phyloP scores from a whole-genome alignment of 2,329 filamentous ascomycete genomes.

The Fusarium nygamai region DNA sequence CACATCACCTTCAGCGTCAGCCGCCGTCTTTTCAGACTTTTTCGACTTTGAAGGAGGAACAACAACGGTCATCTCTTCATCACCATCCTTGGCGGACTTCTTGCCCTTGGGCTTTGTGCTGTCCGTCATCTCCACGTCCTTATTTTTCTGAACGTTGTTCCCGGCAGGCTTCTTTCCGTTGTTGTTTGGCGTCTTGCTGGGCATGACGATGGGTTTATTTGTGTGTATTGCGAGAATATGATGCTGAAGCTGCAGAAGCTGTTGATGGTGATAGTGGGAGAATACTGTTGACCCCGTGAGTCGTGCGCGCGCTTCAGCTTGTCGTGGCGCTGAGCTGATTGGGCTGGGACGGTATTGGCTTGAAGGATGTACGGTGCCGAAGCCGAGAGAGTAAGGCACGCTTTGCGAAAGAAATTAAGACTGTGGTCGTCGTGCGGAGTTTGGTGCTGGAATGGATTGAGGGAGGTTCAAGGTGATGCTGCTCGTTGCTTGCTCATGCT shows the following conservation, averaged over 20 bases:
- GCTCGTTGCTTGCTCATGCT: constrained; percentile 31
- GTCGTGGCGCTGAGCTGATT: constrained; percentile 31
- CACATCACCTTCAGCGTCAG: constrained; percentile 75
- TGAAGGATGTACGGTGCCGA: constrained; percentile 1
- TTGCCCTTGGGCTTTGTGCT: constrained; percentile 74
- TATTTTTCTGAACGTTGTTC: constrained; percentile 71
- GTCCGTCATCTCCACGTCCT: constrained; percentile 77
- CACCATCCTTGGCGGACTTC: constrained; percentile 71
- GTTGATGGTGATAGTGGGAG: constrained; percentile 30
- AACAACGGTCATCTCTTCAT: constrained; percentile 84
- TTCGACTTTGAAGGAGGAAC: constrained; percentile 77
- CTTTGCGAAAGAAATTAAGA: constrained; percentile 6
- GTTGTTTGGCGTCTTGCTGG: constrained; percentile 76
- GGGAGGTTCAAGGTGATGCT: constrained; percentile 32
- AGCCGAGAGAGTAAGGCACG: background rate
- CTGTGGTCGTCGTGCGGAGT: constrained; percentile 12
- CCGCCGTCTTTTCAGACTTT: constrained; percentile 64
- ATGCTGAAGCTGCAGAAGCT: constrained; percentile 26
- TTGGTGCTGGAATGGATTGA: constrained; percentile 22
- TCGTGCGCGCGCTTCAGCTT: constrained; percentile 42
- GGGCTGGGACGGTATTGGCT: constrained; percentile 4
- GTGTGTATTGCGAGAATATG: constrained; percentile 4
- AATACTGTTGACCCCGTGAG: constrained; percentile 26
- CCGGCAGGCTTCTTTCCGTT: constrained; percentile 76
- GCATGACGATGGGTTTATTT: constrained; percentile 60